These are phyloP conservation scores for Claviceps sp. DNA, from an alignment of 2,329 filamentous ascomycete genomes.

Conservation along the genomic window DNA sequence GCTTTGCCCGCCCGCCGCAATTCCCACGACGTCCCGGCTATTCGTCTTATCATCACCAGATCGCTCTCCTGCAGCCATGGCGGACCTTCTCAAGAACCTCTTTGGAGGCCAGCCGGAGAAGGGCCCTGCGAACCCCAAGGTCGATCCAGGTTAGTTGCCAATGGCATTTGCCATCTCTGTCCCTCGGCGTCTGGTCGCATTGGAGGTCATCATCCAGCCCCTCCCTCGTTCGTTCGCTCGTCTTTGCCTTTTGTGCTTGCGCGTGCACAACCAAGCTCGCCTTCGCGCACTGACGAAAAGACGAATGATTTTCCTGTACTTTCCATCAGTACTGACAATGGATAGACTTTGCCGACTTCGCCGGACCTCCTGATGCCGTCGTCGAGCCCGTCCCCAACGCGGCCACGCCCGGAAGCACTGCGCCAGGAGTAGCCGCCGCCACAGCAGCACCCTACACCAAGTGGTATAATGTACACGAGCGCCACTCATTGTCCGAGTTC, in stretches of 20 bases:
- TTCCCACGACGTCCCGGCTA: conserved; percentile 6
- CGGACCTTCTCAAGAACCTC: conserved; percentile 51
- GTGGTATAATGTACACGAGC: conserved; percentile 97
- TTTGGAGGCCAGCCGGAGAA: conserved; percentile 48
- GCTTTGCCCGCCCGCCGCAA: conserved; percentile 2
- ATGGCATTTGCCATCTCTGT: background rate
- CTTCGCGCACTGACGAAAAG: too few relatives aligned
- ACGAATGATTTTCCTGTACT: too few relatives aligned
- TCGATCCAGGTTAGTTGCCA: conserved; percentile 49
- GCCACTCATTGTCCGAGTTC: conserved; percentile 73
- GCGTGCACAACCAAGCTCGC: background rate
- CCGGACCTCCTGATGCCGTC: conserved; percentile 57
- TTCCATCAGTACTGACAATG: background rate
- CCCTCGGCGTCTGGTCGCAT: background rate
- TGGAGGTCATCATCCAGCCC: background rate
- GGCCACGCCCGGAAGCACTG: conserved; percentile 31
- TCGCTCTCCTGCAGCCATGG: conserved; percentile 29
- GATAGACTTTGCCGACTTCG: conserved; percentile 88
- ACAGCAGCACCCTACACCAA: conserved; percentile 61
- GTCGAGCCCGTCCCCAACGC: conserved; percentile 35
- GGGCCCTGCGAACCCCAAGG: conserved; percentile 30
- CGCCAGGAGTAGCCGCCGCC: conserved; percentile 33
- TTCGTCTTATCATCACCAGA: conserved; percentile 2
- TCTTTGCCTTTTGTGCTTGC: background rate
- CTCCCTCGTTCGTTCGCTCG: background rate